These are phyloP conservation scores for Zostera marina DNA, from an alignment of 116 monocot genomes.

Conservation along the genomic window DNA sequence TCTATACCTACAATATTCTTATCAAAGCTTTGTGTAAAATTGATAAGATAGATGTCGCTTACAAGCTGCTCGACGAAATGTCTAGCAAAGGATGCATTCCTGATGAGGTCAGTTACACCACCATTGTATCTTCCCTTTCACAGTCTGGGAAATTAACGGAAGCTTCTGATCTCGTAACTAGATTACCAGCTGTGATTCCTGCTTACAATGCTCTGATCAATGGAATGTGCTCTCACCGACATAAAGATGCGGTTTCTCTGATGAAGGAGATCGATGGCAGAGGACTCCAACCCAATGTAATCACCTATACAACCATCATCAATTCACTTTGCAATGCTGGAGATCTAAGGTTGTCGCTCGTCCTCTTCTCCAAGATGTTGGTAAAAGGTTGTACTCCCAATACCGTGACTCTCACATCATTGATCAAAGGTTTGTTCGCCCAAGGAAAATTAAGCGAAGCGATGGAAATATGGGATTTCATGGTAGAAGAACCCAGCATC, in stretches of 20 bases:
- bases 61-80: slow-evolving; percentile 64
- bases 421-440: slow-evolving; percentile 52
- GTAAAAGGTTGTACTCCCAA: slow-evolving; percentile 42
- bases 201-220: slow-evolving; percentile 65
- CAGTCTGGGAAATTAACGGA: slow-evolving; percentile 28
- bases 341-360: slow-evolving; percentile 32
- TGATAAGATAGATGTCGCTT: slow-evolving; percentile 39
- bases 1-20: slow-evolving; percentile 73
- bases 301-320: slow-evolving; percentile 65
- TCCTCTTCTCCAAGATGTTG: slow-evolving; percentile 47
- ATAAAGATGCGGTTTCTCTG: slow-evolving; percentile 33
- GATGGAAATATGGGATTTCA: slow-evolving; percentile 35
- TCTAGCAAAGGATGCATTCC: slow-evolving; percentile 47
- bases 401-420: slow-evolving; percentile 34
- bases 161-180: slow-evolving; percentile 35
- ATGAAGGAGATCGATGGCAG: slow-evolving; percentile 32
- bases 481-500: slow-evolving; percentile 41
- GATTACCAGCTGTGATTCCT: slow-evolving; percentile 13
- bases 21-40: slow-evolving; percentile 69
- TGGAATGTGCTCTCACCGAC: slow-evolving; percentile 31
- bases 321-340: slow-evolving; percentile 37
- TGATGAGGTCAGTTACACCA: slow-evolving; percentile 71
- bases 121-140: slow-evolving; percentile 49
- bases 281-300: slow-evolving; percentile 44
- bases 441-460: slow-evolving; percentile 36